Evolutionary conservation across 371 early-diverging fungal species (phyloP).

Genomic region (Capillidium heterosporum): DNA sequence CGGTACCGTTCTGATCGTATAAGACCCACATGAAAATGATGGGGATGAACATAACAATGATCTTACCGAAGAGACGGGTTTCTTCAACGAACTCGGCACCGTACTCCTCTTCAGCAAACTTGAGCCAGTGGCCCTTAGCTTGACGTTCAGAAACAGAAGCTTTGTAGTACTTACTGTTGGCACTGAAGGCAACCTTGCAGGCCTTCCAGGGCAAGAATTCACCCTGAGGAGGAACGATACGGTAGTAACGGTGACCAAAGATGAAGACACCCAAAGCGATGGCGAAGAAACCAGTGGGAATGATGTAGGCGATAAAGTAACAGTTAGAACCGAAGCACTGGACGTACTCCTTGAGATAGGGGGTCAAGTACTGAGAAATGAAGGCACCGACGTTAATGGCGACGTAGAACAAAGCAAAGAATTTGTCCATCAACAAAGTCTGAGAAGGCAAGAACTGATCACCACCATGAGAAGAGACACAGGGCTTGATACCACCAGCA

Average conservation of each 20-base stretch:
- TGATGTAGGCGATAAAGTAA: not conserved
- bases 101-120: constrained; percentile 1
- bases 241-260: constrained; percentile 25
- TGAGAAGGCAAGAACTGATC: constrained; percentile 18
- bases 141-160: not conserved
- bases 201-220: constrained; percentile 25
- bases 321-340: not conserved
- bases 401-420: constrained; percentile 4
- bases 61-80: constrained; percentile 2
- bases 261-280: constrained; percentile 21
- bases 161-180: not conserved
- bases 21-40: constrained; percentile 32
- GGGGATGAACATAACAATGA: constrained; percentile 19
- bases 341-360: not conserved
- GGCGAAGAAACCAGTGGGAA: constrained; percentile 4
- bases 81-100: constrained; percentile 6
- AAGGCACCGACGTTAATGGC: constrained; percentile 3
- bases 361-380: constrained; percentile 1
- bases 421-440: not conserved
- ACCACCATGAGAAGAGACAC: constrained; percentile 26
- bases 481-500: constrained; percentile 28
- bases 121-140: not conserved
- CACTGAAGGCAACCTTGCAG: constrained; percentile 4
- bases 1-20: constrained; percentile 29
- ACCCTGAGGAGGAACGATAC: constrained; percentile 30